Evolutionary conservation across 805 yeast genomes (phyloP).

Genomic region (Metschnikowia continentalis): DNA sequence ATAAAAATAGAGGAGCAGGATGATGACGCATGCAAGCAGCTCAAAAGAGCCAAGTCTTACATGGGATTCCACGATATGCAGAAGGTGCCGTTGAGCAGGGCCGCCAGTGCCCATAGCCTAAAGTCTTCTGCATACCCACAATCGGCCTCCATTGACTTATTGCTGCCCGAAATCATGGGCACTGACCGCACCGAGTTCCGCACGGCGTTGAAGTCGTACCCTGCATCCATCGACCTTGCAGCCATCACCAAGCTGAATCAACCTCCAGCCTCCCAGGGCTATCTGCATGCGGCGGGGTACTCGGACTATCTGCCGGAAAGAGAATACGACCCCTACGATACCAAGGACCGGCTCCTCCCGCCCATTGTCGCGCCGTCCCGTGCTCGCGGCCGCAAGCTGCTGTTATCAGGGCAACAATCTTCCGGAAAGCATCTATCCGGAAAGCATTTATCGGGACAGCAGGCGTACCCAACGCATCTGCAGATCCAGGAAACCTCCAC

Average conservation of each 20-base stretch:
- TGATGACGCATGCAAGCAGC: slow-evolving; percentile 40
- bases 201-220: slow-evolving; percentile 36
- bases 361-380: slow-evolving; percentile 6
- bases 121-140: slow-evolving; percentile 1
- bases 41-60: slow-evolving; percentile 35
- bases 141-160: slow-evolving; percentile 14
- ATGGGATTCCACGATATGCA: slow-evolving; percentile 8
- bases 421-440: slow-evolving; percentile 10
- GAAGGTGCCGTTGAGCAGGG: slow-evolving; percentile 6
- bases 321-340: not conserved
- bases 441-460: not conserved
- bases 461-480: slow-evolving; percentile 12
- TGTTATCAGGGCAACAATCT: slow-evolving; percentile 1
- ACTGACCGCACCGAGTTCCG: slow-evolving; percentile 11
- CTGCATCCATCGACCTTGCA: slow-evolving; percentile 52
- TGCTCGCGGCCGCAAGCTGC: slow-evolving; percentile 1
- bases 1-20: slow-evolving; percentile 37
- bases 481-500: slow-evolving; percentile 18
- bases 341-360: slow-evolving; percentile 5
- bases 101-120: slow-evolving; percentile 12
- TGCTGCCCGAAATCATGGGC: slow-evolving; percentile 15
- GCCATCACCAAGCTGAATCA: slow-evolving; percentile 40
- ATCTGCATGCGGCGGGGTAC: not conserved
- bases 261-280: not conserved
- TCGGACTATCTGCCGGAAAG: slow-evolving; percentile 4